phyloP scores from a whole-genome alignment of 345 rosid genomes.

The Aurinia saxatilis region DNA sequence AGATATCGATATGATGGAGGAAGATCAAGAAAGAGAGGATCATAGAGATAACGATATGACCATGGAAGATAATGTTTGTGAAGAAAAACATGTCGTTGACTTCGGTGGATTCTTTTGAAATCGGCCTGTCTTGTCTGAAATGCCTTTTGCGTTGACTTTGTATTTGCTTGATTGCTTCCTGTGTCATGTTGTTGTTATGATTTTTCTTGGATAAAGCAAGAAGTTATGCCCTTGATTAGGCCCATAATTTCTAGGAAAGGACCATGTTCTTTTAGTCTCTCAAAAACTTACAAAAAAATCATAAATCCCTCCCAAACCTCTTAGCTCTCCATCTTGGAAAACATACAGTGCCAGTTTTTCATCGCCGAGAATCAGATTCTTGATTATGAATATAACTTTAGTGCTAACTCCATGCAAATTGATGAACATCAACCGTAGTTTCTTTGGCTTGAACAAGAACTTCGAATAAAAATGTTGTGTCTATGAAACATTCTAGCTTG shows the following conservation, averaged over 20 bases:
- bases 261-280: too few species aligned
- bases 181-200: background rate
- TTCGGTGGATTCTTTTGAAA: conserved; percentile 27
- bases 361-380: background rate
- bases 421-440: conserved; percentile 65
- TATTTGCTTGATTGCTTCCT: conserved; percentile 9
- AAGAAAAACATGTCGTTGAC: conserved; percentile 18
- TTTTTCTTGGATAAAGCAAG: background rate
- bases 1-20: conserved; percentile 17
- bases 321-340: background rate
- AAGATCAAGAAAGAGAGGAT: background rate
- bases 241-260: too few species aligned
- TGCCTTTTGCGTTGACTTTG: conserved; percentile 8
- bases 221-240: background rate
- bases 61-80: conserved; percentile 11
- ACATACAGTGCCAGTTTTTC: background rate
- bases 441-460: conserved; percentile 49
- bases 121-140: background rate
- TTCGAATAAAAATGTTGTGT: conserved; percentile 44
- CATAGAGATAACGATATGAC: conserved; percentile 9
- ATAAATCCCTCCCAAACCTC: too few species aligned
- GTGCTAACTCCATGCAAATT: conserved; percentile 56
- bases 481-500: conserved; percentile 41
- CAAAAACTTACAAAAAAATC: too few species aligned
- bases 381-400: conserved; percentile 33